Evolutionary conservation across 83 land plant species (phyloP), one percentile per base, ranked within the genome.

Genomic region (Picea mariana): DNA sequence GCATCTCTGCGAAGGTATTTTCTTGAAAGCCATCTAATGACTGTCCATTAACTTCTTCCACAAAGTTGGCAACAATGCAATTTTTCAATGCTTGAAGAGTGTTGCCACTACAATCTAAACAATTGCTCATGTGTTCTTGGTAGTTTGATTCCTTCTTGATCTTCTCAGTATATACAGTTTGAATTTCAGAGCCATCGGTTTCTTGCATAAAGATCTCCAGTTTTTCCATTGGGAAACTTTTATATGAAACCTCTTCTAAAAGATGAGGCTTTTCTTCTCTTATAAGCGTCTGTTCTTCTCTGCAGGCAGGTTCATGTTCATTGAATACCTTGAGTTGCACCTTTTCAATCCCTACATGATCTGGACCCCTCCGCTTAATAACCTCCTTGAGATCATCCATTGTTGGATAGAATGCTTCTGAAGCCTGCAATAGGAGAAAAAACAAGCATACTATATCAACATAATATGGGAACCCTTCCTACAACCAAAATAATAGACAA

Each of bases 351-450:
- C 94, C 94, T 34, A 90, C 75, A 65, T 84, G 83, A 88, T 94
- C 96, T 31, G 96, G 96, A 62, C 96, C 96, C 67, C 96, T 79
- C 72, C 92, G 84, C 17, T 55, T 77, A 12, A 90, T 47, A 71
- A 85, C 88, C 13, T 78, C 90, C 75, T 84, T 79, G 2, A 94
- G 79, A 72, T 92, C 93, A 63, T 88, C 89, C 5, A 85, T 42
- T 6, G 84, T 75, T 44, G 77, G 77, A 75, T 21, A 75, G 26
- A 75, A 20, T 2, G 59, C 12, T 9, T 55, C 59, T n/a, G 77
- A 75, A 75, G 26, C 77, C 77, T 75, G 20, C 21, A 55, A 55
- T 16, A 75, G 77, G 49, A n/a, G 20, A 75, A 47, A 42, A 42
- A 47, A 75, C 6, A 75, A 47, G n/a, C 55, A 49, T 24, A 42